A percentile compares a stretch with the other conserved stretches of the same genome.
These are phyloP conservation scores for Corynascus novoguineensis DNA, from an alignment of 495 filamentous ascomycete species.

Conservation along the genomic window DNA sequence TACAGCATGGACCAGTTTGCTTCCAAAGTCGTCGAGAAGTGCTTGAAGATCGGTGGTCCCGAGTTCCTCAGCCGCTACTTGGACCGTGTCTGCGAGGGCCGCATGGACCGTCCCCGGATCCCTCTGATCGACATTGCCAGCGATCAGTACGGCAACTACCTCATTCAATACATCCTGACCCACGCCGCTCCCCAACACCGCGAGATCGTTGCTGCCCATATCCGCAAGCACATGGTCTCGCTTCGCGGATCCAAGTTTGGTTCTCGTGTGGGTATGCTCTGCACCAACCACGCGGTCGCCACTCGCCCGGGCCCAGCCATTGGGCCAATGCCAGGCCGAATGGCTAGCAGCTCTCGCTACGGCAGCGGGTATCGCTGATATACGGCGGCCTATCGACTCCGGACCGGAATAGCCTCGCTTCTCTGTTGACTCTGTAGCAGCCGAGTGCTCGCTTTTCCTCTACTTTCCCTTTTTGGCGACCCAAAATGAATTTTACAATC, in stretches of 20 bases:
- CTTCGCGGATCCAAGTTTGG: slow-evolving; percentile 97
- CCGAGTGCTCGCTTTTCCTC: too few relatives aligned
- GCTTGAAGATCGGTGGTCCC: slow-evolving; percentile 87
- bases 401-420: not conserved
- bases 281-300: slow-evolving; percentile 83
- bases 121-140: slow-evolving; percentile 97
- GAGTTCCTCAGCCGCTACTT: slow-evolving; percentile 94
- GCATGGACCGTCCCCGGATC: slow-evolving; percentile 86
- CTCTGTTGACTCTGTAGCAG: not conserved
- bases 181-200: slow-evolving; percentile 81
- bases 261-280: slow-evolving; percentile 96
- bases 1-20: slow-evolving; percentile 99
- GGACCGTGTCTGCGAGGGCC: slow-evolving; percentile 85
- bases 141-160: slow-evolving; percentile 97
- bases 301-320: slow-evolving; percentile 81
- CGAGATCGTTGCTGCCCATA: slow-evolving; percentile 86
- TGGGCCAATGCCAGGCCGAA: slow-evolving; percentile 55
- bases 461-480: slow-evolving; percentile 28
- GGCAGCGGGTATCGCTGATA: slow-evolving; percentile 44
- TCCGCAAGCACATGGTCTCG: slow-evolving; percentile 99
- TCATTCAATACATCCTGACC: slow-evolving; percentile 93
- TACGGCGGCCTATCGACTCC: not conserved
- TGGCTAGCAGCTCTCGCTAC: slow-evolving; percentile 49
- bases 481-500: slow-evolving; percentile 25
- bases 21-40: slow-evolving; percentile 98